These are phyloP conservation scores for Hemileia vastatrix DNA, from an alignment of 1,284 basidiomycete genomes.

Conservation along the genomic window DNA sequence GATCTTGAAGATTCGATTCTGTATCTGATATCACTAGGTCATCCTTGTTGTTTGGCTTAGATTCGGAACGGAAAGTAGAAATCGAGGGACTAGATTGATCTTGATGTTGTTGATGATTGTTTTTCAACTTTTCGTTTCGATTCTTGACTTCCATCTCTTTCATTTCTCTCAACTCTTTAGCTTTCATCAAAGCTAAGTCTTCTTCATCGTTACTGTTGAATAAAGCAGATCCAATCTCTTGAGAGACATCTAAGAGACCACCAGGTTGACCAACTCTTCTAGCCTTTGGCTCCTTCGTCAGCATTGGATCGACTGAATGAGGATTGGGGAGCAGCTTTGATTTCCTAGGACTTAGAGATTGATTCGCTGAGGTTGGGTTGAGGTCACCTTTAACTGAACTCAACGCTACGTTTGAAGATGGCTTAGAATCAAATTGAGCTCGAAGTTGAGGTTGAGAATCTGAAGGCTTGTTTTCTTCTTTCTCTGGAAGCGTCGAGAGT, in stretches of 20 bases:
- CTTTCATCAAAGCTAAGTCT: constrained; percentile 21
- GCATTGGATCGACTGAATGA: constrained; percentile 33
- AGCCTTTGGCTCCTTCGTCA: constrained; percentile 29
- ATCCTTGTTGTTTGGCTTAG: background rate
- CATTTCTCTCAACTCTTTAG: background rate
- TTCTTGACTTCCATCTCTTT: background rate
- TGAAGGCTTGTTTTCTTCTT: background rate
- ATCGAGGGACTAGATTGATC: background rate
- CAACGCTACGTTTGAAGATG: background rate
- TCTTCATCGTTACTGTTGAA: constrained; percentile 19
- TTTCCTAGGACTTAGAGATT: background rate
- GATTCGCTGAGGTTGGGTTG: background rate
- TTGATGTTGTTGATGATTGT: background rate
- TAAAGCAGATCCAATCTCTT: background rate
- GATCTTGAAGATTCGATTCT: no score
- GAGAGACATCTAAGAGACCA: background rate
- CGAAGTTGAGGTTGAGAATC: background rate
- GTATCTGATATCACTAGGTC: background rate
- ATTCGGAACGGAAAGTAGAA: background rate
- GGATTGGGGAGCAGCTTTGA: constrained; percentile 31
- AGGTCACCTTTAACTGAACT: no score
- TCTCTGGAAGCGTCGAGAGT: background rate
- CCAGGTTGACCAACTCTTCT: background rate
- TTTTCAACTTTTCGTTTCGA: background rate
- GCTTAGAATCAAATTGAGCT: background rate